These are phyloP conservation scores for Phytophthora citrophthora DNA, from an alignment of 352 stramenopile genomes.

Conservation along the genomic window DNA sequence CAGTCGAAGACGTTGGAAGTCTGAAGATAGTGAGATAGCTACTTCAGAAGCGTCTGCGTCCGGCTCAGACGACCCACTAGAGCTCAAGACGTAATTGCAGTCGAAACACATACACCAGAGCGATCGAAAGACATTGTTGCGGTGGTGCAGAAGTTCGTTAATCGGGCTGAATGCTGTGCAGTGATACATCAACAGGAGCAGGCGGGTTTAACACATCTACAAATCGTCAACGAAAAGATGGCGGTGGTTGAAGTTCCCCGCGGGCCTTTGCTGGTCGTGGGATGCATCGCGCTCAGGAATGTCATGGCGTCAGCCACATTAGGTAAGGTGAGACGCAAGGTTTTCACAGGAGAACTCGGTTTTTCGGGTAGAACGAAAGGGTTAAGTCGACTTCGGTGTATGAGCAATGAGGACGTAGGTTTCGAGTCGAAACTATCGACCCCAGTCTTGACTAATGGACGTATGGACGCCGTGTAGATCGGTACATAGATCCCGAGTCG, in stretches of 20 bases:
- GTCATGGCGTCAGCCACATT: not conserved
- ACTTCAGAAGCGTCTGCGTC: slow-evolving; percentile 15
- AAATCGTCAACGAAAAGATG: slow-evolving; percentile 23
- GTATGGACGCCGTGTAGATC: too few species aligned
- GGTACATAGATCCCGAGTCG: too few species aligned
- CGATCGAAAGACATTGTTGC: not conserved
- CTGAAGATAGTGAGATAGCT: slow-evolving; percentile 36
- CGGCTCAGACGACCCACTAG: slow-evolving; percentile 4
- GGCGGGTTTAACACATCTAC: slow-evolving; percentile 31
- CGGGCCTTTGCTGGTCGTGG: slow-evolving; percentile 16
- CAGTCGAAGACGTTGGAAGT: slow-evolving; percentile 18
- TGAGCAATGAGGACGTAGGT: too few species aligned
- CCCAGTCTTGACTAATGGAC: too few species aligned
- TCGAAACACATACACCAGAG: not conserved
- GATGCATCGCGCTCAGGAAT: slow-evolving; percentile 4
- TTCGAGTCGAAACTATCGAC: too few species aligned
- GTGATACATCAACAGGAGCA: slow-evolving; percentile 3
- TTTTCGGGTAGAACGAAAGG: too few species aligned
- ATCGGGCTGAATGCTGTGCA: not conserved
- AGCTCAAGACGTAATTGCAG: not conserved
- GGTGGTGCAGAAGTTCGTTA: not conserved
- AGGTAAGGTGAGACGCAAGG: slow-evolving; percentile 8
- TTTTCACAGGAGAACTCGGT: not conserved
- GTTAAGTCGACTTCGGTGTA: too few species aligned
- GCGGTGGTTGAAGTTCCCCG: slow-evolving; percentile 34